phyloP scores from a whole-genome alignment of 2,329 filamentous ascomycete species.

The Nigrospora sphaerica region DNA sequence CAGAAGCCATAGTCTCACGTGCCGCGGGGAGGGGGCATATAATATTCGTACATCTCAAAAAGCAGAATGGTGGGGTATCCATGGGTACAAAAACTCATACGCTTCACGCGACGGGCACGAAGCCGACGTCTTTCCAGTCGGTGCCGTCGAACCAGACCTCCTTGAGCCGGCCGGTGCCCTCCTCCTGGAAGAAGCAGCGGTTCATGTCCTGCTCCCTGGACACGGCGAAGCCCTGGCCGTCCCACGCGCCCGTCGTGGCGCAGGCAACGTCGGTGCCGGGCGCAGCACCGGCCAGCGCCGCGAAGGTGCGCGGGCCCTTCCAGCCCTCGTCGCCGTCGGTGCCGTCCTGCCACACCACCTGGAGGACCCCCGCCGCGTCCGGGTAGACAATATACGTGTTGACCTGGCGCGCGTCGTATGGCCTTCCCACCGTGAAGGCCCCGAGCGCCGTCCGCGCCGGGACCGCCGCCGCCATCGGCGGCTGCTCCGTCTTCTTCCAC shows the following conservation, averaged over 20 bases:
- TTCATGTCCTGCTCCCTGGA: conserved; percentile 16
- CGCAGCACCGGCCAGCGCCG: conserved; percentile 8
- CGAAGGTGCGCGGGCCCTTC: conserved; percentile 13
- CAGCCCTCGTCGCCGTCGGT: conserved; percentile 8
- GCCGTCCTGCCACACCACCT: conserved; percentile 14
- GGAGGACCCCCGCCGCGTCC: conserved; percentile 8
- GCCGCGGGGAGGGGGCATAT: no score
- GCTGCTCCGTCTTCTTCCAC: conserved; percentile 3
- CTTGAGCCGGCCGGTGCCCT: conserved; percentile 6
- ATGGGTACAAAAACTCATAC: no score
- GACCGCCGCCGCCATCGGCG: background rate
- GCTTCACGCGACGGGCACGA: conserved; percentile 5
- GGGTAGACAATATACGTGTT: conserved; percentile 16
- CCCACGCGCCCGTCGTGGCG: conserved; percentile 10
- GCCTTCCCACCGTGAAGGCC: conserved; percentile 12
- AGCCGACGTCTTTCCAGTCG: conserved; percentile 10
- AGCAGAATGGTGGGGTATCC: no score
- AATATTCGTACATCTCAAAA: no score
- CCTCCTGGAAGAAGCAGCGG: conserved; percentile 13
- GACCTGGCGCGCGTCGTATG: conserved; percentile 11
- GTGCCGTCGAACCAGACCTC: conserved; percentile 15
- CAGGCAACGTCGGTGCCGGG: conserved; percentile 14
- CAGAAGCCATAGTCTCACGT: no score
- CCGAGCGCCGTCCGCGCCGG: conserved; percentile 10
- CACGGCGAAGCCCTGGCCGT: conserved; percentile 3